Conservation (phyloP, 306 rosid species). For the Abrus precatorius region DNA sequence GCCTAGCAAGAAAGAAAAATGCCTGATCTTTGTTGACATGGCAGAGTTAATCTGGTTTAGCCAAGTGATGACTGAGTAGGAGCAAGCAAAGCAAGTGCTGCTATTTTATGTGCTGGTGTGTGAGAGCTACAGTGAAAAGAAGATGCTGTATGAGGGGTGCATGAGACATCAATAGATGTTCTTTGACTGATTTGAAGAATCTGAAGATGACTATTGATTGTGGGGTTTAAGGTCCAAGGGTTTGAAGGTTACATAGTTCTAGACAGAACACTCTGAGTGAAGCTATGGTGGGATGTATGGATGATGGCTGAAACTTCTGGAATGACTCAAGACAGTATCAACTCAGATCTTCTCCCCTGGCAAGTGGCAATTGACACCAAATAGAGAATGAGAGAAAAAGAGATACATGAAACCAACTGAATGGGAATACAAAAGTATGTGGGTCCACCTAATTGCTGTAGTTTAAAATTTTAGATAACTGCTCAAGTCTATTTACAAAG, state of each 20-base stretch:
- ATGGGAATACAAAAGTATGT: neutral
- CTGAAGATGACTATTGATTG: neutral
- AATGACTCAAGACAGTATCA: neutral
- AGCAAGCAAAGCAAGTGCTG: too few species aligned
- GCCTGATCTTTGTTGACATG: too few species aligned
- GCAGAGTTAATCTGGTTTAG: too few species aligned
- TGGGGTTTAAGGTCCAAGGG: constrained; percentile 1
- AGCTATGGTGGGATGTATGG: neutral
- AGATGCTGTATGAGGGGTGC: too few species aligned
- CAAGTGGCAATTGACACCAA: neutral
- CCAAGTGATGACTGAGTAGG: too few species aligned
- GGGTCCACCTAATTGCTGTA: neutral
- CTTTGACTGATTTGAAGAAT: neutral
- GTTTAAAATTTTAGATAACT: neutral
- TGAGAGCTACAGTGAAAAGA: too few species aligned
- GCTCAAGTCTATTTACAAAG: neutral
- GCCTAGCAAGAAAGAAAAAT: too few species aligned
- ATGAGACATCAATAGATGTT: neutral
- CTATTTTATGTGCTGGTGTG: too few species aligned
- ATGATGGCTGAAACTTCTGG: neutral
- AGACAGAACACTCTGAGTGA: neutral
- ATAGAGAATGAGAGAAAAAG: neutral
- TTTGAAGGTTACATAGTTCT: neutral
- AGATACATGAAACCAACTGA: neutral
- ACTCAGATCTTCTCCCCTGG: neutral